Base-by-base conservation (phyloP, 371 early-diverging fungal species). In the Umbelopsis sp. region DNA sequence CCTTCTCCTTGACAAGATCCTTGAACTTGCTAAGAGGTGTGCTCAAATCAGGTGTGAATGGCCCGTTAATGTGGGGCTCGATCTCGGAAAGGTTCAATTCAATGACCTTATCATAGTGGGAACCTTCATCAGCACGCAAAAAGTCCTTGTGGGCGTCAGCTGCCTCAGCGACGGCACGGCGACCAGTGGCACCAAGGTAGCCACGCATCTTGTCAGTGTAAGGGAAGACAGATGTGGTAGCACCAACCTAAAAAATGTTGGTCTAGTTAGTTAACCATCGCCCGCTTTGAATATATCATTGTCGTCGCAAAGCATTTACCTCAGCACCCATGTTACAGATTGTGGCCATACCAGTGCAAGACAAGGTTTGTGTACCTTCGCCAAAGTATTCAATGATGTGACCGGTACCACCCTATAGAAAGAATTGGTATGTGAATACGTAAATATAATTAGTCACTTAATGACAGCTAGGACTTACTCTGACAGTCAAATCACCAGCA, bases 261-360 rank as follows among this genome's bases (percentile, higher is more conserved):
- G 2, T 41, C 7, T 7, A 41, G 0, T 41, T 41, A 41, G 41
- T 41, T 41, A 41, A 41, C 10, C 12, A 41, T 12, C 10, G 41
- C 12, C 4, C 7, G 12, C 12, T 41, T 41, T 7, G 0, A 10
- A 41, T 2, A 41, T 7, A 41, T 41, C 41, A 11, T 3, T 4
- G 16, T n/a, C 16, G 45, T 50, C 41, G 14, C 65, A 35, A 12
- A 37, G 12, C 41, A 29, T 37, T 66, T 75, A 78, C 82, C 72
- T 96, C 96, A 68, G 97, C 97, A 72, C 97, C 96, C 96, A 96
- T 96, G 80, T 96, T 96, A 83, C 94, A 94, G 71, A 97, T 95
- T 65, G 97, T 97, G 63, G 93, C 97, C 95, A 95, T 95, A 69
- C 96, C 97, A 38, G 97, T 97, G 86, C 94, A 93, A 7, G 94